Evolutionary conservation across 2,329 filamentous ascomycete genomes (phyloP).

Genomic region (Penicillium sp.): DNA sequence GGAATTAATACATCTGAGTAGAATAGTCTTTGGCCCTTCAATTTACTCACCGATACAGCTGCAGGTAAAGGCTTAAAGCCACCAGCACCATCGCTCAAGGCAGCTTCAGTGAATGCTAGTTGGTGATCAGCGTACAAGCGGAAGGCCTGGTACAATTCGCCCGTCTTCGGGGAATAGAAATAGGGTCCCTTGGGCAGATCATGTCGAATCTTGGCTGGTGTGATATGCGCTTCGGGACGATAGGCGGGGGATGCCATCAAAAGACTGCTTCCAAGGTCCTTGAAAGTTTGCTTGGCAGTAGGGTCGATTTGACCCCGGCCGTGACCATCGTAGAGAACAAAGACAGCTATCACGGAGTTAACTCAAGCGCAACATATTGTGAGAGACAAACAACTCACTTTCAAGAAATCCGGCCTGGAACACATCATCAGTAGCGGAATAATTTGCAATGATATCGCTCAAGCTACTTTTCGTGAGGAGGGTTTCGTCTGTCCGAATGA

Average conservation of each 20-base stretch:
- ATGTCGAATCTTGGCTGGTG: slow-evolving; percentile 1
- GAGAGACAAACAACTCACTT: slow-evolving; percentile 3
- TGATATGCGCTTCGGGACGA: neutral
- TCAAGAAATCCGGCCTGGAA: slow-evolving; percentile 17
- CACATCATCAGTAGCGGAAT: slow-evolving; percentile 16
- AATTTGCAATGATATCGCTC: slow-evolving; percentile 14
- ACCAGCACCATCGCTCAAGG: slow-evolving; percentile 30
- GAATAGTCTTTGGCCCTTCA: neutral
- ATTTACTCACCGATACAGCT: slow-evolving; percentile 8
- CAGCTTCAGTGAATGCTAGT: slow-evolving; percentile 53
- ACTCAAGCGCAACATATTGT: neutral
- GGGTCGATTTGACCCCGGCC: neutral
- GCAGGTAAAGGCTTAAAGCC: slow-evolving; percentile 19
- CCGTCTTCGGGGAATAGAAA: slow-evolving; percentile 47
- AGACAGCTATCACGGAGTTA: neutral
- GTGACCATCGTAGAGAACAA: slow-evolving; percentile 6
- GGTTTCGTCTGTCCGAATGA: slow-evolving; percentile 11
- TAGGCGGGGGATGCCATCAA: slow-evolving; percentile 4
- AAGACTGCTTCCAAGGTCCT: slow-evolving; percentile 1
- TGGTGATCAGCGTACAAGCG: slow-evolving; percentile 53
- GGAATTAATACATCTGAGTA: neutral
- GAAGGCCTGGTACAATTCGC: slow-evolving; percentile 52
- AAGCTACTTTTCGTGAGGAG: neutral
- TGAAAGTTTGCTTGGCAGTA: neutral
- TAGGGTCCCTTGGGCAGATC: slow-evolving; percentile 51